phyloP scores from a whole-genome alignment of 2,329 filamentous ascomycete genomes.

The Sclerotiophoma versabilis region DNA sequence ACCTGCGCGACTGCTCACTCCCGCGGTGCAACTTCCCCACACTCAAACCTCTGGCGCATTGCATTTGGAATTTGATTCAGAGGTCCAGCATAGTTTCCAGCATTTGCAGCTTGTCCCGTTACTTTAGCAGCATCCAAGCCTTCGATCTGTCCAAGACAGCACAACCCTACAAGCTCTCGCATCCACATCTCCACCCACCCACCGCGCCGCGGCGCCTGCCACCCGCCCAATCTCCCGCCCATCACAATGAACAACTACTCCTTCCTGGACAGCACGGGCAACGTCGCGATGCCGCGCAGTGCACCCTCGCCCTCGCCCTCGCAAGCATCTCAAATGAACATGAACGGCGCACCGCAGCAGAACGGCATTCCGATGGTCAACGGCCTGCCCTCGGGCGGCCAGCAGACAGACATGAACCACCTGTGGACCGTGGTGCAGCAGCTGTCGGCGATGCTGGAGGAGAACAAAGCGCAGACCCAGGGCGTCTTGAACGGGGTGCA shows the following conservation, averaged over 20 bases:
- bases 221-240: background rate
- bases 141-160: background rate
- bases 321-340: conserved; percentile 28
- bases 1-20: conserved; percentile 11
- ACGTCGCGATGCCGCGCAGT: conserved; percentile 37
- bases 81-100: background rate
- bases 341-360: conserved; percentile 37
- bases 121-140: background rate
- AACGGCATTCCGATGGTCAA: conserved; percentile 50
- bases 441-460: conserved; percentile 49
- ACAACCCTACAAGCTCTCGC: conserved; percentile 14
- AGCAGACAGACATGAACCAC: conserved; percentile 54
- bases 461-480: conserved; percentile 49
- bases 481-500: conserved; percentile 50
- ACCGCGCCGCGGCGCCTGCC: conserved; percentile 18
- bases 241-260: conserved; percentile 48
- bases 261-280: conserved; percentile 42
- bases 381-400: conserved; percentile 48
- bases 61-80: background rate
- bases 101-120: background rate
- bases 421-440: conserved; percentile 52
- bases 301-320: conserved; percentile 45
- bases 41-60: conserved; percentile 4
- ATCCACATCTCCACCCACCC: conserved; percentile 16
- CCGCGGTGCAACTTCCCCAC: conserved; percentile 16